A percentile compares a stretch with the other conserved stretches of the same genome.
Conservation (phyloP, 495 filamentous ascomycete species). For the Trypethelium eluteriae region DNA sequence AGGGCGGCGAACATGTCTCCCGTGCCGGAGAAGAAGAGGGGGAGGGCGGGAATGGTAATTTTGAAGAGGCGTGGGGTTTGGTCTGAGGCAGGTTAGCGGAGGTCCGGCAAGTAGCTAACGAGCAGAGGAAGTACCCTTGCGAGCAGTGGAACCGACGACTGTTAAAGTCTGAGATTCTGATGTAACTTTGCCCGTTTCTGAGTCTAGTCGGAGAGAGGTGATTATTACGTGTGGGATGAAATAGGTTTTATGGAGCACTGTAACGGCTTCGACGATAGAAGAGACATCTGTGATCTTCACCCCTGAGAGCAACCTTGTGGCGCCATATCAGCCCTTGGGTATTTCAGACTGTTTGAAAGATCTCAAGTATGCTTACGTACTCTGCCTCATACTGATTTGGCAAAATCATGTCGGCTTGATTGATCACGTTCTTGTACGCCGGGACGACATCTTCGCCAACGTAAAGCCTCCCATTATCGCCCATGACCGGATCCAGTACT, state of each 20-base stretch:
- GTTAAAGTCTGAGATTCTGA: slow-evolving; percentile 45
- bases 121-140: slow-evolving; percentile 25
- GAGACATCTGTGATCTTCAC: slow-evolving; percentile 69
- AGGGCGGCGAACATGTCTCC: slow-evolving; percentile 98
- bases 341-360: slow-evolving; percentile 64
- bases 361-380: slow-evolving; percentile 53
- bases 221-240: slow-evolving; percentile 83
- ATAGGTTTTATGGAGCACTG: slow-evolving; percentile 66
- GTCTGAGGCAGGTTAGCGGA: slow-evolving; percentile 23
- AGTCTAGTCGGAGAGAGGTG: slow-evolving; percentile 63
- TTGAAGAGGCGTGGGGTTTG: slow-evolving; percentile 67
- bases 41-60: slow-evolving; percentile 74
- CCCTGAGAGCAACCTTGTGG: slow-evolving; percentile 63
- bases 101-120: slow-evolving; percentile 14
- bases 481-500: slow-evolving; percentile 98
- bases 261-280: slow-evolving; percentile 64
- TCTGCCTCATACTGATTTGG: slow-evolving; percentile 98
- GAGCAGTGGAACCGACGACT: slow-evolving; percentile 68
- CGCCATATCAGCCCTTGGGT: slow-evolving; percentile 64
- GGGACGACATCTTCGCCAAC: slow-evolving; percentile 83
- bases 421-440: slow-evolving; percentile 72
- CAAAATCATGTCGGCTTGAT: slow-evolving; percentile 79
- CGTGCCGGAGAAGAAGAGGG: slow-evolving; percentile 90
- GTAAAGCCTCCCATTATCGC: slow-evolving; percentile 85
- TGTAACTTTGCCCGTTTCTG: slow-evolving; percentile 11